These are phyloP conservation scores for sunflower (Helianthus annuus) DNA, from an alignment of 129 eudicot genomes.

Conservation along the genomic window DNA sequence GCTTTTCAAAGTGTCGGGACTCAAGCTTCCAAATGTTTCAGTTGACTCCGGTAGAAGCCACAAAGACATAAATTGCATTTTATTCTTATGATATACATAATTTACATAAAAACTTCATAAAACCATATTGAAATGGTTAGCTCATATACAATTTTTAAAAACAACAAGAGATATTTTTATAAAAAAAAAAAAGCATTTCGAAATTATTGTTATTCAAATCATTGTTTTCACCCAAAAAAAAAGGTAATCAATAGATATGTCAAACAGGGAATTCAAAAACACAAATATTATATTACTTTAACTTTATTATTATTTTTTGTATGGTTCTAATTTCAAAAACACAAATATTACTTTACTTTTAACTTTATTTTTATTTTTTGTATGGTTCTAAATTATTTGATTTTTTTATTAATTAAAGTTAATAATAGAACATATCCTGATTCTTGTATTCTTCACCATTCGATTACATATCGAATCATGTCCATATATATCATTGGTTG, in stretches of 20 bases:
- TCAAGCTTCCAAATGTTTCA: no score
- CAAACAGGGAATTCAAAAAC: not conserved
- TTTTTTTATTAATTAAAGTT: not conserved
- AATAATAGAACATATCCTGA: constrained; percentile 15
- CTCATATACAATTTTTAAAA: no score
- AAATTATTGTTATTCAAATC: not conserved
- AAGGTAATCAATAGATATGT: not conserved
- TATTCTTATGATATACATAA: no score
- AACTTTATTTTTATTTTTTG: not conserved
- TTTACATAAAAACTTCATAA: no score
- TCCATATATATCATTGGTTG: constrained; percentile 2
- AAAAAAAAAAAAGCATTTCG: not conserved
- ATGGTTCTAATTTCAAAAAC: not conserved
- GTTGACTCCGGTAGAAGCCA: no score
- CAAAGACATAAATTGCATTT: no score
- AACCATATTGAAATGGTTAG: no score
- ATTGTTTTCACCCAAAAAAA: not conserved
- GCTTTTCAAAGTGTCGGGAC: no score
- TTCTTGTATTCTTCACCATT: constrained; percentile 18
- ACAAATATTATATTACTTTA: no score
- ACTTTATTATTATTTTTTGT: not conserved
- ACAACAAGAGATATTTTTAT: not conserved
- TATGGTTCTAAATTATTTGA: constrained; percentile 1
- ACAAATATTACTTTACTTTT: no score
- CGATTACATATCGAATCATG: constrained; percentile 11